These are phyloP conservation scores for Besnoitia besnoiti DNA, from an alignment of 169 alveolate genomes.

Conservation along the genomic window DNA sequence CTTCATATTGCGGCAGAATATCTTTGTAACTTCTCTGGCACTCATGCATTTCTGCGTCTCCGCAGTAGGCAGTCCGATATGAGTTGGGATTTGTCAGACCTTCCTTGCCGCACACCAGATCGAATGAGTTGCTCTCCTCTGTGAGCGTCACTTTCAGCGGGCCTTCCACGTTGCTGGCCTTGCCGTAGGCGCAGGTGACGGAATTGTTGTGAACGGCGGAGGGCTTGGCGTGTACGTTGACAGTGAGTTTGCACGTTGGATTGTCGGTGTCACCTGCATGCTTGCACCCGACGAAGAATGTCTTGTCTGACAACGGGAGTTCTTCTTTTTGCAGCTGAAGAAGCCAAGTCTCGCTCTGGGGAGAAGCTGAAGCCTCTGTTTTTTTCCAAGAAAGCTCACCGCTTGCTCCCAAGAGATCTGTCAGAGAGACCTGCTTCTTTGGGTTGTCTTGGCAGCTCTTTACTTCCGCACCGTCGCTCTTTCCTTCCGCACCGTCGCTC, in stretches of 20 bases:
- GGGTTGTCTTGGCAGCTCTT: background rate
- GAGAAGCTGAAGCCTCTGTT: background rate
- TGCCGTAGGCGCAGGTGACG: slow-evolving; percentile 24
- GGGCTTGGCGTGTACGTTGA: background rate
- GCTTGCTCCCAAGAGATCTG: background rate
- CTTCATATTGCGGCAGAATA: too few species aligned
- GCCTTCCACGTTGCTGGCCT: slow-evolving; percentile 28
- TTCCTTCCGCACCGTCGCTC: background rate
- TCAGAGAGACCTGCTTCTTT: background rate
- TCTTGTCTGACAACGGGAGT: background rate
- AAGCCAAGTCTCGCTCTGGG: background rate
- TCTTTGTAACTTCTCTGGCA: too few species aligned
- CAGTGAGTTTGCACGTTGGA: background rate
- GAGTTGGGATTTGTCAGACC: too few species aligned
- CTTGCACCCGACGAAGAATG: slow-evolving; percentile 19
- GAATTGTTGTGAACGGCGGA: background rate
- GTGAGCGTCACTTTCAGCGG: too few species aligned
- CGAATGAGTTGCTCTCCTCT: too few species aligned
- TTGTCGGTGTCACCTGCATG: background rate
- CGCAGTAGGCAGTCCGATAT: too few species aligned
- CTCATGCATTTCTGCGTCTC: too few species aligned
- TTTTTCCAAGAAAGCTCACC: background rate
- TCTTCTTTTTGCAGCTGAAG: background rate
- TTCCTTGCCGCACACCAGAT: too few species aligned
- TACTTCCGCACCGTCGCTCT: background rate